Base-by-base conservation (phyloP, 176 grass and related monocot genomes). In the Bonia amplexicaulis region DNA sequence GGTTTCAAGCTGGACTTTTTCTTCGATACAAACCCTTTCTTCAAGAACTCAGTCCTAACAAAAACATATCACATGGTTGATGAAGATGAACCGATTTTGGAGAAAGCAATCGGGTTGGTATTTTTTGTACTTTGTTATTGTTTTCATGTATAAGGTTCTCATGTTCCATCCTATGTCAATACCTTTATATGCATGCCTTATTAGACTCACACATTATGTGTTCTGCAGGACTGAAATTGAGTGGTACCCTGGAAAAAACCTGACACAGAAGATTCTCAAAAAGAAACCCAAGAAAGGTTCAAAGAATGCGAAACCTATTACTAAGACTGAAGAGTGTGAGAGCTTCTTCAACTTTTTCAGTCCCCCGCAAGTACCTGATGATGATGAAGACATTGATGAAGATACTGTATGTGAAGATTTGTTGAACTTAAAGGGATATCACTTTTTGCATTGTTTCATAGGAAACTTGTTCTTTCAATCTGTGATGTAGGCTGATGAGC, bases 281-380 rank as follows among this genome's bases (percentile, higher is more conserved):
- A 99, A 99, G 90, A 99, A 96, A 79, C 93, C 91, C 12, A 99
- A 90, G 75, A 99, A 96, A 80, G 93, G 96, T 65, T 96, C 96
- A 49, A 96, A 96, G 84, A 94, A 94, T 55, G 29, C 86, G 0
- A 96, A 99, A 22, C 91, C 91, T 76, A 85, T 96, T 41, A 94
- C 93, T 44, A 99, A 96, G 91, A 99, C 84, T 51, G 96, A 99
- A 94, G 54, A 60, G 0, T 99, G 96, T 68, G 93, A 96, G 75
- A 99, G 96, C 68, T 99, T 99, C 81, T 99, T 99, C 83, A 96
- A 99, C 88, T 96, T 99, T 74, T 99, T 99, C 66, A 92, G 37
- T 42, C 96, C 96, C 26, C 96, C 93, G 23, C 71, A 94, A 76
- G 88, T 99, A 71, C 96, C 96, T 73, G 91, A 93, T 12, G 88